Percentiles rank a stretch among this genome's conserved stretches.
Evolutionary conservation across 768 basidiomycete species (phyloP).

Genomic region (Leccinum boreale): DNA sequence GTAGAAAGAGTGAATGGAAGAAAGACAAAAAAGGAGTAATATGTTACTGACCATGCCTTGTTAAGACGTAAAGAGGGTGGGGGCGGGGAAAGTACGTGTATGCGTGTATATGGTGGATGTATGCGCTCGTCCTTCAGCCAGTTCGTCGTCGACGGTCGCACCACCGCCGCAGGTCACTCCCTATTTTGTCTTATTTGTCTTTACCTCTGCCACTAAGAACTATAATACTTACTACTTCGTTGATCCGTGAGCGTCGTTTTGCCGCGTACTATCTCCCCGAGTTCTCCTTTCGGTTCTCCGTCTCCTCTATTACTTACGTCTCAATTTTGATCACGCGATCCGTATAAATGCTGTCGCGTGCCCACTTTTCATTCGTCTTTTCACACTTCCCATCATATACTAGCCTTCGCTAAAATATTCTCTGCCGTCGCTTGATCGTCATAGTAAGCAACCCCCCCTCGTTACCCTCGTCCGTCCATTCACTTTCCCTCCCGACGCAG

Average conservation of each 20-base stretch:
- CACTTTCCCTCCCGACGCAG: neutral
- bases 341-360: conserved; percentile 29
- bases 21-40: neutral
- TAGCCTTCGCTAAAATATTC: neutral
- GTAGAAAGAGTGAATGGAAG: conserved; percentile 7
- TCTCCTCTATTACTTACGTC: conserved; percentile 7
- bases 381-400: neutral
- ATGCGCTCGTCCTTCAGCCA: conserved; percentile 6
- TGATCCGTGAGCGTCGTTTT: neutral
- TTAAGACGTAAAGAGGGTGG: conserved; percentile 27
- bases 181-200: conserved; percentile 36
- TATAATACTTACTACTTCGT: neutral
- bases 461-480: neutral
- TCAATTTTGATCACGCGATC: conserved; percentile 1
- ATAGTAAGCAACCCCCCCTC: neutral
- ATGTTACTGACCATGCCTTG: conserved; percentile 26
- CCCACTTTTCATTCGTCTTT: conserved; percentile 2
- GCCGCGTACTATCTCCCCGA: conserved; percentile 14
- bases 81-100: conserved; percentile 1
- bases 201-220: conserved; percentile 5
- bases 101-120: conserved; percentile 1
- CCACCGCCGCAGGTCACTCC: conserved; percentile 5
- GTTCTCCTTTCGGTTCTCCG: conserved; percentile 1
- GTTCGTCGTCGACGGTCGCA: conserved; percentile 7
- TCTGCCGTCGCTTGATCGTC: neutral